Evolutionary conservation across 1,139 yeast species (phyloP).

Genomic region (Geotrichum reessii): DNA sequence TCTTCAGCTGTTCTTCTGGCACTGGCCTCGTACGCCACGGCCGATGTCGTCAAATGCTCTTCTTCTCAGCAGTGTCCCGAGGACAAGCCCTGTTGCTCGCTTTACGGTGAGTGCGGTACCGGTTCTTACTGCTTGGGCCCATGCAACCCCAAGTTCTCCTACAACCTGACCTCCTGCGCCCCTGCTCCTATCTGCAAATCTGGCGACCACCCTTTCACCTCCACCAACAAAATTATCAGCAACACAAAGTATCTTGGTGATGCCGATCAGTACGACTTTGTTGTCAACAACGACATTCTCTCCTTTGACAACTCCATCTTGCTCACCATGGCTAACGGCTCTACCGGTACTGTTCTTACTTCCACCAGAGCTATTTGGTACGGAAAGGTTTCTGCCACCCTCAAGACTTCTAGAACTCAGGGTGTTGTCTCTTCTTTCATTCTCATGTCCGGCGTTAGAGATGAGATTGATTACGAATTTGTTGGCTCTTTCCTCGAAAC

Average conservation of each 20-base stretch:
- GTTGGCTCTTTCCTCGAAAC: constrained; percentile 64
- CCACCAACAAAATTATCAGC: constrained; percentile 33
- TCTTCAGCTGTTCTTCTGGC: constrained; percentile 13
- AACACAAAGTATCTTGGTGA: constrained; percentile 63
- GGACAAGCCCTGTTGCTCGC: constrained; percentile 73
- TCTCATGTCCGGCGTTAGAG: constrained; percentile 76
- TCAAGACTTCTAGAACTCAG: constrained; percentile 66
- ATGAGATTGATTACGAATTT: constrained; percentile 85
- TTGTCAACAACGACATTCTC: constrained; percentile 60
- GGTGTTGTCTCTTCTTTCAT: constrained; percentile 90
- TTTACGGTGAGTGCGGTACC: constrained; percentile 77
- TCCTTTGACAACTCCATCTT: constrained; percentile 50
- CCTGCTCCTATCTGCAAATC: constrained; percentile 45
- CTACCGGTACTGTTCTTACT: constrained; percentile 78
- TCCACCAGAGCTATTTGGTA: constrained; percentile 81
- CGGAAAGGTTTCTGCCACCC: constrained; percentile 65
- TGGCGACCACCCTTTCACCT: constrained; percentile 25
- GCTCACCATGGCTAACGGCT: constrained; percentile 70
- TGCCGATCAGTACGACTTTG: constrained; percentile 61
- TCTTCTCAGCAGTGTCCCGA: constrained; percentile 57
- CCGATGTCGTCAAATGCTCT: constrained; percentile 43
- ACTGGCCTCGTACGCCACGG: constrained; percentile 13
- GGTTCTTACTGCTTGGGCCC: constrained; percentile 80
- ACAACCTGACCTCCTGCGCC: constrained; percentile 57
- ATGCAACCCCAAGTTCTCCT: constrained; percentile 67